These are phyloP conservation scores for Pedinophyceae sp. DNA, from an alignment of 139 green algal genomes.

Conservation along the genomic window DNA sequence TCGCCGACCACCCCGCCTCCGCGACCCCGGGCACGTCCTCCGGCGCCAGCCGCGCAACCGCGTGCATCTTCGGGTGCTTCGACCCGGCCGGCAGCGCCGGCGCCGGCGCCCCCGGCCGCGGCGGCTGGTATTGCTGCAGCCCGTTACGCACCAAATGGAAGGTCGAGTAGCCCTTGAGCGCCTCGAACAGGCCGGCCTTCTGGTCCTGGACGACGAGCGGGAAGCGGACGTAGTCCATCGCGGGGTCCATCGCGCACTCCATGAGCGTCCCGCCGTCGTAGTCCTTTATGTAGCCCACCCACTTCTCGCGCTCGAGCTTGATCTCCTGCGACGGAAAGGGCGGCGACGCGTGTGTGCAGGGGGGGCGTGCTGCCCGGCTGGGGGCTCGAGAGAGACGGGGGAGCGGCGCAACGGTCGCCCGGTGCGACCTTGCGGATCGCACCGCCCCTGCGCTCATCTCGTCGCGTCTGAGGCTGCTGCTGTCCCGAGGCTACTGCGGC, in stretches of 20 bases:
- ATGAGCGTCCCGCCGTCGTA: conserved; percentile 98
- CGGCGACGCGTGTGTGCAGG: no score
- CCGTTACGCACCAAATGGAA: background rate
- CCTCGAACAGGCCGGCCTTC: background rate
- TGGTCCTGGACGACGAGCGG: background rate
- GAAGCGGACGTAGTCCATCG: background rate
- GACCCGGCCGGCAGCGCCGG: no score
- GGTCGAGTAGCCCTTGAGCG: background rate
- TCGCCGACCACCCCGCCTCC: conserved; percentile 56
- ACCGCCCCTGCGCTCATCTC: no score
- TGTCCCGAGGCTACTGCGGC: no score
- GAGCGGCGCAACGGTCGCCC: background rate
- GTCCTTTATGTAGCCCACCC: conserved; percentile 94
- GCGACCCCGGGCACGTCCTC: conserved; percentile 61
- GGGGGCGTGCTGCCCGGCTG: background rate
- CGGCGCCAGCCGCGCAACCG: conserved; percentile 12
- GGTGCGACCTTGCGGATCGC: no score
- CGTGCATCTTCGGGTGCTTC: background rate
- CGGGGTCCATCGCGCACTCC: conserved; percentile 70
- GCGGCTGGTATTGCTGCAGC: background rate
- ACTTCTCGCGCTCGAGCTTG: conserved; percentile 19
- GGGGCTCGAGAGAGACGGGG: background rate
- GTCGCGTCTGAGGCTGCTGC: no score
- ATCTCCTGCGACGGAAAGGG: conserved; percentile 1
- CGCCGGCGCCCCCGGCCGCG: no score